Evolutionary conservation across 73 alveolate genomes (phyloP).

Genomic region (Paraurostyla sp.): DNA sequence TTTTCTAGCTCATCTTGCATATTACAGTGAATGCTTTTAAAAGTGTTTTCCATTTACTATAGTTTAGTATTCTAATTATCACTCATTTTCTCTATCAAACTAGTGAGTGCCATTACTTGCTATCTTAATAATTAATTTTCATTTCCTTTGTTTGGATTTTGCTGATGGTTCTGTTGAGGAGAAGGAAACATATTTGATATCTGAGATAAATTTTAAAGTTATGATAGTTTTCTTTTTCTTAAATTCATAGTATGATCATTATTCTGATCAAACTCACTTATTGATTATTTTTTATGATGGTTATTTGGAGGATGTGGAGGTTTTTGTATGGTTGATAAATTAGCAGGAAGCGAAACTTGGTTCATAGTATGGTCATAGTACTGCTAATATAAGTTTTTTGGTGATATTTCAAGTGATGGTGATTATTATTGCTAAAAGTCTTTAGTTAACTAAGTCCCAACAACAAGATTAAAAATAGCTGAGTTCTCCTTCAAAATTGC

Average conservation of each 20-base stretch:
- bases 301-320: conserved; percentile 21
- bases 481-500: conserved; percentile 1
- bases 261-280: not conserved
- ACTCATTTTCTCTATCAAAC: conserved; percentile 10
- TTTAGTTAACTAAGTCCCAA: not conserved
- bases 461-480: conserved; percentile 10
- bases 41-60: not conserved
- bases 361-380: not conserved
- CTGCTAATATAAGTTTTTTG: conserved; percentile 22
- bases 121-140: not conserved
- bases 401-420: not conserved
- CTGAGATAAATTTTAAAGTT: not conserved
- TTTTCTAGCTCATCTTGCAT: conserved; percentile 16
- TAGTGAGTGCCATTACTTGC: conserved; percentile 8
- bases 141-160: not conserved
- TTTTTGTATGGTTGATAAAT: conserved; percentile 1
- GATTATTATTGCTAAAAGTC: not conserved
- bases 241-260: conserved; percentile 13
- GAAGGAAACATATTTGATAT: conserved; percentile 34
- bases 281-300: conserved; percentile 6
- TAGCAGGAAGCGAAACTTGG: not conserved
- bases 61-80: not conserved
- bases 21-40: not conserved
- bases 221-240: conserved; percentile 16
- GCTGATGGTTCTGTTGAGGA: not conserved